phyloP scores from a whole-genome alignment of 2,329 filamentous ascomycete genomes.

The Fusarium xylarioides region DNA sequence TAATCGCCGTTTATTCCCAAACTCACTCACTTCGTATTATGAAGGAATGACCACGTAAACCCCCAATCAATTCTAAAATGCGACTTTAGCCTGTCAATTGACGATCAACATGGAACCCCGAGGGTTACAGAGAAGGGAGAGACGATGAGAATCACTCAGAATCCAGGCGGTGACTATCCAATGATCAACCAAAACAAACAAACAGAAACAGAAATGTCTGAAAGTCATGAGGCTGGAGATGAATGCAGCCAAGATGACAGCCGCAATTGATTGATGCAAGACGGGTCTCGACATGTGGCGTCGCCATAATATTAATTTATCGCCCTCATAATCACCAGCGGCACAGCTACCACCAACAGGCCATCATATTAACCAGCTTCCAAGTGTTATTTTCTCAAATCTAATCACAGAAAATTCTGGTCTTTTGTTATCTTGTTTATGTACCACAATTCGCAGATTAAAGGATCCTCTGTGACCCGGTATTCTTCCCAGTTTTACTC shows the following conservation, averaged over 20 bases:
- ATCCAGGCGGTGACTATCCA: background rate
- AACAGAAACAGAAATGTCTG: background rate
- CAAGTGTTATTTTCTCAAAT: background rate
- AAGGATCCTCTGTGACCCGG: conserved; percentile 25
- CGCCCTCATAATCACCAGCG: conserved; percentile 6
- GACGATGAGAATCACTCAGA: background rate
- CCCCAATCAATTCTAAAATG: background rate
- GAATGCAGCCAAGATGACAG: background rate
- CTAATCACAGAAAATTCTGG: background rate
- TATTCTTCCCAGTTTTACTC: conserved; percentile 22
- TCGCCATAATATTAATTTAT: conserved; percentile 6
- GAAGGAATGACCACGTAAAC: background rate
- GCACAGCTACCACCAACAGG: conserved; percentile 7
- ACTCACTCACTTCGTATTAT: background rate
- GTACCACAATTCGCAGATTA: conserved; percentile 19
- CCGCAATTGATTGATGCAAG: conserved; percentile 6
- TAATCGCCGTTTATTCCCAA: background rate
- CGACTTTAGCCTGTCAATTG: conserved; percentile 24
- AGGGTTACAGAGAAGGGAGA: background rate
- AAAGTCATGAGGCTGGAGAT: conserved; percentile 6
- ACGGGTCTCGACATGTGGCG: background rate
- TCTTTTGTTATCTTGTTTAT: background rate
- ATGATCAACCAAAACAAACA: background rate
- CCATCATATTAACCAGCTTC: conserved; percentile 1
- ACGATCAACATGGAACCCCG: conserved; percentile 19